Evolutionary conservation across 2,329 filamentous ascomycete genomes (phyloP), one percentile per base, ranked within the genome.

Genomic region (Dendrostoma leiphaemia): DNA sequence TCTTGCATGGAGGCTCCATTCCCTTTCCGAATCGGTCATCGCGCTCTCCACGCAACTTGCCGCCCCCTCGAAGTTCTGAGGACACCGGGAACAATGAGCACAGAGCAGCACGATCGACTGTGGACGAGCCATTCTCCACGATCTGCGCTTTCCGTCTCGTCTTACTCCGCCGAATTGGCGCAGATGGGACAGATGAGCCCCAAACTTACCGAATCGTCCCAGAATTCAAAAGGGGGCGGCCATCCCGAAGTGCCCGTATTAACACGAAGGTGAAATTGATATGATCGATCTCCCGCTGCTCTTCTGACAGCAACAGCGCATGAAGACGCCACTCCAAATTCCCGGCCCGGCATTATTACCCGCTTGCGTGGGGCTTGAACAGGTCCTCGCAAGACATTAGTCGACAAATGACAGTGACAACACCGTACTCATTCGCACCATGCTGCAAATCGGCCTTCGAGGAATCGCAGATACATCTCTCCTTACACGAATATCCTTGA

Each of bases 211-310:
- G 21, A 29, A 49, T 43, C 48, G 23, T 32, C n/a, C 21, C 12
- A 31, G 3, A 35, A 12, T 17, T 24, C 48, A 21, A 44, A 51
- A 51, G 40, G 40, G 32, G 44, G 43, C 56, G 56, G 56, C 45
- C 49, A 55, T 55, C 38, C 56, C 56, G 56, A 58, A 31, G 15
- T 12, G 17, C 46, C 47, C 40, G 41, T 45, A 29, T 40, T 35
- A n/a, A 35, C 41, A 44, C 24, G n/a, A 48, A 26, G n/a, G 35
- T 9, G 24, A 40, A 43, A 26, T 35, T 24, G 46, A 52, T 47
- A 48, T n/a, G n/a, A n/a, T 50, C 51, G 51, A 57, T 54, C 54
- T 50, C 54, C 51, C 40, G 35, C 40, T 46, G 43, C 17, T 19
- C 28, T 44, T 4, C 47, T 47, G 38, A 43, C 31, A 29, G 46